These are phyloP conservation scores for Hypomyces perniciosus DNA, from an alignment of 2,329 filamentous ascomycete genomes.

Conservation along the genomic window DNA sequence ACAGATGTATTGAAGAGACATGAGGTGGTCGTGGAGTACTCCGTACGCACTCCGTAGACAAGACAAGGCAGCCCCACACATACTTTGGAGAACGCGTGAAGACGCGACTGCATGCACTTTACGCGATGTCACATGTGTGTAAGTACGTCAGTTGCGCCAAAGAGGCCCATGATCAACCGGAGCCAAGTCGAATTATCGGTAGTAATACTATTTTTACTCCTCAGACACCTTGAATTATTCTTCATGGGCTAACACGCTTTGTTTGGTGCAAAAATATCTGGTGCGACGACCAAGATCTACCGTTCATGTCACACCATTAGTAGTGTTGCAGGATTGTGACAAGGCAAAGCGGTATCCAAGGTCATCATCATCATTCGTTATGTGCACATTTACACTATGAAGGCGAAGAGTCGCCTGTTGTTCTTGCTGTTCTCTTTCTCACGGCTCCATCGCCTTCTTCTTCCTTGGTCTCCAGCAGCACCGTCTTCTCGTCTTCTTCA, in stretches of 20 bases:
- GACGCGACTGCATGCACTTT: slow-evolving; percentile 15
- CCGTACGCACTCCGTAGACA: too few species aligned
- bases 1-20: neutral
- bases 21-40: neutral
- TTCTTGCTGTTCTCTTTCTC: slow-evolving; percentile 22
- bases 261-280: too few species aligned
- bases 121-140: slow-evolving; percentile 17
- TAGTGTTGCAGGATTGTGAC: neutral
- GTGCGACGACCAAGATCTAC: too few species aligned
- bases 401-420: neutral
- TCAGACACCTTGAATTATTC: too few species aligned
- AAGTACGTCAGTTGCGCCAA: neutral
- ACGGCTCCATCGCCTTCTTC: slow-evolving; percentile 15
- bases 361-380: neutral
- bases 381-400: neutral
- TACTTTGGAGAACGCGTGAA: slow-evolving; percentile 12
- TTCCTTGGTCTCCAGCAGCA: slow-evolving; percentile 21
- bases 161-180: neutral
- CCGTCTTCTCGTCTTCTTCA: slow-evolving; percentile 18
- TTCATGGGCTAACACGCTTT: too few species aligned
- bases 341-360: neutral
- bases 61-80: slow-evolving; percentile 12
- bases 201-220: too few species aligned
- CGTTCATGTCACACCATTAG: too few species aligned
- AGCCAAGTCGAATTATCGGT: too few species aligned